phyloP scores from a whole-genome alignment of 1,139 yeast species.

The Debaryomycetaceae sp. region DNA sequence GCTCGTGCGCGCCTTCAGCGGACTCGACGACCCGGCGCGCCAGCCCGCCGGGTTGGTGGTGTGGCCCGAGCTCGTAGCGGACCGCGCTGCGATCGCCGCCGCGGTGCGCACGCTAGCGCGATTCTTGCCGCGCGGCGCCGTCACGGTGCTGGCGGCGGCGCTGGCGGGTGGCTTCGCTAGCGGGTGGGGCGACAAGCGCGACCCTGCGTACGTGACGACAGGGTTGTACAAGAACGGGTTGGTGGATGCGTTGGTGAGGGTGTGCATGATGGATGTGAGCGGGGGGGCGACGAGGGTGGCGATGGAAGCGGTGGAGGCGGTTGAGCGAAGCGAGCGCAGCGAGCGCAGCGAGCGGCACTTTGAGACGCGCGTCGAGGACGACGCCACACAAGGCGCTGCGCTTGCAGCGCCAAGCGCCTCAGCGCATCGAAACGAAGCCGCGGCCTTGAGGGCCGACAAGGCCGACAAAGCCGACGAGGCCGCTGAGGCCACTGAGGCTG shows the following conservation, averaged over 20 bases:
- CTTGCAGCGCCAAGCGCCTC: no score
- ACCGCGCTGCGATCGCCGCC: conserved; percentile 14
- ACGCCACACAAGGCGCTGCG: no score
- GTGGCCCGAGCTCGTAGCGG: conserved; percentile 19
- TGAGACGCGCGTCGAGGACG: no score
- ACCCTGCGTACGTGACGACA: conserved; percentile 20
- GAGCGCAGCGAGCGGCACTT: no score
- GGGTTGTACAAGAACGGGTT: conserved; percentile 31
- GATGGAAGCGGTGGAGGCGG: no score
- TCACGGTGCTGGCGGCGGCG: conserved; percentile 23
- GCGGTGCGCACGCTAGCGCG: conserved; percentile 19
- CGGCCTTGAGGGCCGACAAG: no score
- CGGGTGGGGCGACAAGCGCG: conserved; percentile 26
- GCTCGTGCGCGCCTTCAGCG: conserved; percentile 27
- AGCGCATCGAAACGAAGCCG: no score
- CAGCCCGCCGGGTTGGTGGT: conserved; percentile 35
- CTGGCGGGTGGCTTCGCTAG: conserved; percentile 24
- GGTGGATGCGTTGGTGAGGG: conserved; percentile 27
- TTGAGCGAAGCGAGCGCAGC: no score
- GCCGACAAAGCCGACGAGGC: no score
- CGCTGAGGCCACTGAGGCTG: no score
- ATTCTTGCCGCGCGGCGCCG: conserved; percentile 24
- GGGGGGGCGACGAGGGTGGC: conserved; percentile 11
- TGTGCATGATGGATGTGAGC: conserved; percentile 18
- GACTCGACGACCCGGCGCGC: conserved; percentile 30